phyloP scores from a whole-genome alignment of 306 rosid species.

The Fagus crenata region DNA sequence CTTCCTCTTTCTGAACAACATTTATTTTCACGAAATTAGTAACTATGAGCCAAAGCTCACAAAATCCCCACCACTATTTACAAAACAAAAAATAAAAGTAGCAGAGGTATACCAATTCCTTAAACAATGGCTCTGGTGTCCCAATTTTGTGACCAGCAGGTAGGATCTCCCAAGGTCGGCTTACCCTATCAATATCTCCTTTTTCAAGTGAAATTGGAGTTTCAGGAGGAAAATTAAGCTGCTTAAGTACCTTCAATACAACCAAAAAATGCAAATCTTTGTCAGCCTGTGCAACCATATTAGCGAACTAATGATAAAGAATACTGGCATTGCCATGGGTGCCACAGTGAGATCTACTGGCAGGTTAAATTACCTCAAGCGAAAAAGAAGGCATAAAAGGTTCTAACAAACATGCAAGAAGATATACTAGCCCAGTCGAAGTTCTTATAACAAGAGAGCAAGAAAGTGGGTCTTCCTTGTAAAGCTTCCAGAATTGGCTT shows the following conservation, averaged over 20 bases:
- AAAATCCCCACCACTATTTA: not conserved
- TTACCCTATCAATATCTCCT: too few species aligned
- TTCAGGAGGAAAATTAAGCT: too few species aligned
- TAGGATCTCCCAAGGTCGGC: too few species aligned
- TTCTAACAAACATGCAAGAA: conserved; percentile 65
- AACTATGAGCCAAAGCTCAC: conserved; percentile 8
- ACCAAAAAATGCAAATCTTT: too few species aligned
- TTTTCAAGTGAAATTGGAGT: too few species aligned
- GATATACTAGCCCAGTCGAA: conserved; percentile 76
- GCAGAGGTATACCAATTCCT: not conserved
- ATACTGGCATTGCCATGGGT: conserved; percentile 21
- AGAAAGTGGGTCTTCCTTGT: conserved; percentile 68
- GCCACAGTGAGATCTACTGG: conserved; percentile 1
- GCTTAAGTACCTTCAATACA: too few species aligned
- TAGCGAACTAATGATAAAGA: too few species aligned
- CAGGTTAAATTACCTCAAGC: conserved; percentile 55
- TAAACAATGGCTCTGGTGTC: too few species aligned
- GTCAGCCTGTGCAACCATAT: too few species aligned
- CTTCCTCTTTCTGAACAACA: conserved; percentile 72
- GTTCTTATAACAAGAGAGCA: conserved; percentile 83
- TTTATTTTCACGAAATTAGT: conserved; percentile 19
- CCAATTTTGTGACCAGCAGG: too few species aligned
- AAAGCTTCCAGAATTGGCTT: conserved; percentile 84
- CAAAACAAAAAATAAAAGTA: conserved; percentile 1
- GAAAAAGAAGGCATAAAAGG: conserved; percentile 54